A percentile compares a stretch with the other conserved stretches of the same genome.
These are phyloP conservation scores for Phytophthora aleatoria DNA, from an alignment of 352 stramenopile species.

Conservation along the genomic window DNA sequence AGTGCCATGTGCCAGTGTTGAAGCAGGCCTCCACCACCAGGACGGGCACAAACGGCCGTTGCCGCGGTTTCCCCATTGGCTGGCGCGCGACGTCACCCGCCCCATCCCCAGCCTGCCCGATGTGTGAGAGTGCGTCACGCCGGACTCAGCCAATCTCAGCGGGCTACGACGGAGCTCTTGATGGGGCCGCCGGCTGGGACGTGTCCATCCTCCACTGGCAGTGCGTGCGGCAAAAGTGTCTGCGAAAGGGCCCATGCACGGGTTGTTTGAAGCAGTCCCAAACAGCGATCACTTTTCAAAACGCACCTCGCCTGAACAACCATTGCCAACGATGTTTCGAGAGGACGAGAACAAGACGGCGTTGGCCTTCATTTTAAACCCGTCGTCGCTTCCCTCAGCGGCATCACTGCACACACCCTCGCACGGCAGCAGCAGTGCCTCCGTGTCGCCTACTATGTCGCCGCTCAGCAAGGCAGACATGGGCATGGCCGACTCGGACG, in stretches of 20 bases:
- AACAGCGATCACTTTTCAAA: conserved; percentile 9
- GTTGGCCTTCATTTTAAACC: conserved; percentile 80
- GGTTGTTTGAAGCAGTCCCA: conserved; percentile 18
- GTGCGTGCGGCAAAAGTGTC: conserved; percentile 7
- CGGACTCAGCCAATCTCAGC: conserved; percentile 17
- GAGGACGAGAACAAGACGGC: conserved; percentile 62
- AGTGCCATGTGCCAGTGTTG: conserved; percentile 20
- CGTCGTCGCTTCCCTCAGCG: conserved; percentile 27
- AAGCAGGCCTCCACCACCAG: conserved; percentile 29
- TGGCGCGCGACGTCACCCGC: conserved; percentile 9
- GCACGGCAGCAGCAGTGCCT: conserved; percentile 24
- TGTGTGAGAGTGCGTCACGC: conserved; percentile 13
- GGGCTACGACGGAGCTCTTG: not conserved
- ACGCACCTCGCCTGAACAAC: not conserved
- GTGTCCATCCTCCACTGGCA: conserved; percentile 4
- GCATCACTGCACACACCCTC: conserved; percentile 14
- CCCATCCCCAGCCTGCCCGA: conserved; percentile 17
- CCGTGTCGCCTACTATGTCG: conserved; percentile 49
- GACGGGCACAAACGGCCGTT: conserved; percentile 4
- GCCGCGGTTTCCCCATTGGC: conserved; percentile 1
- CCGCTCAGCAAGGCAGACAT: conserved; percentile 49
- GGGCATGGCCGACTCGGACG: conserved; percentile 40
- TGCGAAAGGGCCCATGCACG: not conserved
- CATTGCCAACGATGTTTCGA: conserved; percentile 20
- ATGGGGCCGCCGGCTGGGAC: conserved; percentile 4